A percentile compares a stretch with the other conserved stretches of the same genome.
phyloP scores from a whole-genome alignment of 805 yeast species.

The Teunomyces gatunensis region DNA sequence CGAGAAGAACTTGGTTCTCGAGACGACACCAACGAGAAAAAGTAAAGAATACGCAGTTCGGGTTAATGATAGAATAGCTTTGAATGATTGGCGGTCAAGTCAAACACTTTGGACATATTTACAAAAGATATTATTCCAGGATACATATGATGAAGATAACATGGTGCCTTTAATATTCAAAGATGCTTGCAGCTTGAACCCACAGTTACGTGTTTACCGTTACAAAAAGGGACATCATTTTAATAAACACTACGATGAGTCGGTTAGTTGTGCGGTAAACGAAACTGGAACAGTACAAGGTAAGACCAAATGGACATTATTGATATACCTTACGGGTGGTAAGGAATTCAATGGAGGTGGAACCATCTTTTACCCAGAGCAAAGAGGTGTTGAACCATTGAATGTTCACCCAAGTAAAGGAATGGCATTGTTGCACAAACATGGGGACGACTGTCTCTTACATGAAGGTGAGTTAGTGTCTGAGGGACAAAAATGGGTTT shows the following conservation, averaged over 20 bases:
- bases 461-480: constrained; percentile 57
- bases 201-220: constrained; percentile 55
- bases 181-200: constrained; percentile 48
- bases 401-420: constrained; percentile 51
- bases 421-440: constrained; percentile 59
- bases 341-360: constrained; percentile 59
- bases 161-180: constrained; percentile 28
- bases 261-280: constrained; percentile 35
- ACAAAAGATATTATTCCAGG: constrained; percentile 23
- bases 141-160: constrained; percentile 26
- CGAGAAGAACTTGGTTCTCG: constrained; percentile 26
- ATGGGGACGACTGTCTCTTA: constrained; percentile 60
- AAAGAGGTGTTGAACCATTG: constrained; percentile 20
- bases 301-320: constrained; percentile 55
- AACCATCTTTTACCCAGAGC: constrained; percentile 48
- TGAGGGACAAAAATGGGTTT: constrained; percentile 59
- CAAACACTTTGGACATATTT: constrained; percentile 45
- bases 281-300: constrained; percentile 29
- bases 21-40: constrained; percentile 48
- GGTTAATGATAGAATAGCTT: constrained; percentile 49
- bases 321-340: constrained; percentile 56
- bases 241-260: constrained; percentile 60
- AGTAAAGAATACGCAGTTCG: constrained; percentile 56
- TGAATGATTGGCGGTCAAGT: constrained; percentile 39
- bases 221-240: constrained; percentile 58